A percentile compares a stretch with the other conserved stretches of the same genome.
These are phyloP conservation scores for Mortierella sp. DNA, from an alignment of 371 early-diverging fungal species.

Conservation along the genomic window DNA sequence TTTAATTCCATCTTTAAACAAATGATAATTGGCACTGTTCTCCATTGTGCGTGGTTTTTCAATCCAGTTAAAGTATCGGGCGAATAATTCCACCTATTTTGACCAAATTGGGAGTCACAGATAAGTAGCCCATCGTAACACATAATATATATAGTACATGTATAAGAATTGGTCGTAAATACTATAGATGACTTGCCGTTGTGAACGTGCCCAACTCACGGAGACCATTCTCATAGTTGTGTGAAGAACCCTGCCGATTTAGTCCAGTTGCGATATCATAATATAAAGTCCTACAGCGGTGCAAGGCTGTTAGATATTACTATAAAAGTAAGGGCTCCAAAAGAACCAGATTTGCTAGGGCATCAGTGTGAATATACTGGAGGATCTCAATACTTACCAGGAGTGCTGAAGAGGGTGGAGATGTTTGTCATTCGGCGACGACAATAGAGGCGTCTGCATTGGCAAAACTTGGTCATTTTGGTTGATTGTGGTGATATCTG, in stretches of 20 bases:
- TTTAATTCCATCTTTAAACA: constrained; percentile 95
- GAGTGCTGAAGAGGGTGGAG: constrained; percentile 48
- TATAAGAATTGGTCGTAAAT: no score
- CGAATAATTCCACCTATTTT: constrained; percentile 44
- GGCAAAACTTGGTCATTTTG: constrained; percentile 19
- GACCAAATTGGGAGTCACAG: neutral
- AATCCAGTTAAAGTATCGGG: constrained; percentile 56
- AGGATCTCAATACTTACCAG: constrained; percentile 23
- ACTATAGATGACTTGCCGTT: constrained; percentile 18
- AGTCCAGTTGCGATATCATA: constrained; percentile 30
- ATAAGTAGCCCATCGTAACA: no score
- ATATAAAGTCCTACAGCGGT: constrained; percentile 33
- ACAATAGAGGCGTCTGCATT: constrained; percentile 3
- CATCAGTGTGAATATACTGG: neutral
- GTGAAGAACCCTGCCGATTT: constrained; percentile 31
- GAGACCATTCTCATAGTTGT: constrained; percentile 35
- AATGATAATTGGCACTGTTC: constrained; percentile 86
- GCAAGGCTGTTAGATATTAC: neutral
- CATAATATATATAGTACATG: no score
- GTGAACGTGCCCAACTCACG: constrained; percentile 35
- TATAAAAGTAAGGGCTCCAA: neutral
- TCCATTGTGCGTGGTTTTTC: constrained; percentile 50
- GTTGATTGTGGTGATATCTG: neutral
- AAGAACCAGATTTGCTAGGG: neutral
- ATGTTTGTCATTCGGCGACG: constrained; percentile 12